These are phyloP conservation scores for Skeletonema costatum DNA, from an alignment of 108 stramenopile genomes.

Conservation along the genomic window DNA sequence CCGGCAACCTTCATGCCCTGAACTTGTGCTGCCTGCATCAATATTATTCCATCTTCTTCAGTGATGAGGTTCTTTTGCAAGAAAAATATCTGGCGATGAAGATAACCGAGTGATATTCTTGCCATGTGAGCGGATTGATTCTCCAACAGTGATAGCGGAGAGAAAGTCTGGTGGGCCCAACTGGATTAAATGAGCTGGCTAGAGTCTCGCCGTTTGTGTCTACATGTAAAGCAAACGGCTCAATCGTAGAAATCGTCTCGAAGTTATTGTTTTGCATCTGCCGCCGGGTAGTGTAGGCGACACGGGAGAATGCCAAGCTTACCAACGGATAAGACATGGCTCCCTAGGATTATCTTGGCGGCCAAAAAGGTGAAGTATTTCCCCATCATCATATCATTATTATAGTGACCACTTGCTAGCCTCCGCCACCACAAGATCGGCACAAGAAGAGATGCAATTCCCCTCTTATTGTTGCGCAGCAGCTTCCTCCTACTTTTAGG, in stretches of 20 bases:
- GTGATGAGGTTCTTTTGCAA: conserved; percentile 7
- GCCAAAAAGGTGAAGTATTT: background rate
- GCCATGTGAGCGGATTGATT: background rate
- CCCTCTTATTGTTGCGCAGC: too few relatives aligned
- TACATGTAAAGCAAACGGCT: background rate
- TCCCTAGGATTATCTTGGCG: background rate
- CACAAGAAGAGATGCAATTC: too few relatives aligned
- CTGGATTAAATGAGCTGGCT: conserved; percentile 12
- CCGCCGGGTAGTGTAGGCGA: background rate
- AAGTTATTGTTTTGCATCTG: background rate
- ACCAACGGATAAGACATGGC: background rate
- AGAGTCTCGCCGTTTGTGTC: background rate
- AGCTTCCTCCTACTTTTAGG: too few relatives aligned
- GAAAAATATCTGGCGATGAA: conserved; percentile 33
- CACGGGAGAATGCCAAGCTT: background rate
- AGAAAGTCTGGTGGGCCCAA: conserved; percentile 26
- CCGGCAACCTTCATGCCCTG: conserved; percentile 47
- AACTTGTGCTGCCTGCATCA: conserved; percentile 13
- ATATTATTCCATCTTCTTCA: background rate
- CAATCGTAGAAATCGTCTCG: background rate
- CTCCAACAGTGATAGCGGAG: conserved; percentile 13
- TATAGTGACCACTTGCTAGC: background rate
- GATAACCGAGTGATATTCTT: conserved; percentile 27
- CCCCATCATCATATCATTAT: background rate
- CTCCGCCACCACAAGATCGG: too few relatives aligned